These are phyloP conservation scores for Pezicula neosporulosa DNA, from an alignment of 2,329 filamentous ascomycete genomes.

Conservation along the genomic window DNA sequence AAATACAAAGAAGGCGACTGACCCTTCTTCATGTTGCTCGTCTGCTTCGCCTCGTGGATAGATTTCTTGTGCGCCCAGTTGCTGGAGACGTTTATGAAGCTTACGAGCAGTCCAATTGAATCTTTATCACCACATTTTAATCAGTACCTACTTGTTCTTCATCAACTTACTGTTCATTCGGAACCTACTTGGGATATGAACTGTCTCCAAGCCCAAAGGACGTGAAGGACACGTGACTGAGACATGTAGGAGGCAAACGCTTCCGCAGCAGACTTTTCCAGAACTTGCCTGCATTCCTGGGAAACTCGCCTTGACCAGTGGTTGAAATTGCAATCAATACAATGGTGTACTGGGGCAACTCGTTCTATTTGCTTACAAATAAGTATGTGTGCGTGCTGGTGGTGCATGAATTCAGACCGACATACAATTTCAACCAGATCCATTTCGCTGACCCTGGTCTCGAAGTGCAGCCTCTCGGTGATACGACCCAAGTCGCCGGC, in stretches of 20 bases:
- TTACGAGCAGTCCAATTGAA: slow-evolving; percentile 94
- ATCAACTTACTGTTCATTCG: neutral
- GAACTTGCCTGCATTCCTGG: slow-evolving; percentile 74
- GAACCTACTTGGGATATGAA: slow-evolving; percentile 78
- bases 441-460: slow-evolving; percentile 72
- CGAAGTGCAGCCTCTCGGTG: slow-evolving; percentile 75
- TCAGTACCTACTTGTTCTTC: slow-evolving; percentile 12
- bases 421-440: slow-evolving; percentile 73
- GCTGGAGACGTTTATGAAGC: slow-evolving; percentile 76
- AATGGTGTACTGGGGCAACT: slow-evolving; percentile 48
- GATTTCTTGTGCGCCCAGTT: slow-evolving; percentile 77
- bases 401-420: slow-evolving; percentile 22
- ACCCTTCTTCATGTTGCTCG: slow-evolving; percentile 92
- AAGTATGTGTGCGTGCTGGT: slow-evolving; percentile 10
- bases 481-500: slow-evolving; percentile 78
- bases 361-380: slow-evolving; percentile 36
- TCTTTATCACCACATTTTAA: slow-evolving; percentile 36
- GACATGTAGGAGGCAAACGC: slow-evolving; percentile 67
- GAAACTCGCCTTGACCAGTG: slow-evolving; percentile 91
- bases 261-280: slow-evolving; percentile 84
- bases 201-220: slow-evolving; percentile 92
- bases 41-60: slow-evolving; percentile 83
- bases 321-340: slow-evolving; percentile 85
- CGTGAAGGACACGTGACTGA: slow-evolving; percentile 69
- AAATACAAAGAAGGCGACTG: slow-evolving; percentile 27